Conservation (phyloP, 352 stramenopile genomes). For the Pseudoperonospora humuli region DNA sequence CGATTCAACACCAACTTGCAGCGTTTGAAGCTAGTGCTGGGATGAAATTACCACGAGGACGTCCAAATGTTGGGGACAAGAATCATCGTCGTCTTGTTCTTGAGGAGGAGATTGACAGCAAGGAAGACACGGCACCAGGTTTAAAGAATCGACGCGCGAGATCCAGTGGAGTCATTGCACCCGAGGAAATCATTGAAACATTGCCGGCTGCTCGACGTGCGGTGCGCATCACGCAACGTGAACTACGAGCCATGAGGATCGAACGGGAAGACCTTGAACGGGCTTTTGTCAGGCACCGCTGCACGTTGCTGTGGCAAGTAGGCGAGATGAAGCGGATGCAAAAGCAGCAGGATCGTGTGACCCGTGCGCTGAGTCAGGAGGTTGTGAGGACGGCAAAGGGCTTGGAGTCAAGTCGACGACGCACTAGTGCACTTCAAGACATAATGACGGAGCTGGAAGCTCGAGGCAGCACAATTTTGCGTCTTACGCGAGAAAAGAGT, state of each 20-base stretch:
- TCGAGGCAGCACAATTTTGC: conserved; percentile 40
- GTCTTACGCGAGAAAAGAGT: conserved; percentile 58
- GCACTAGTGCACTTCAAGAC: conserved; percentile 65
- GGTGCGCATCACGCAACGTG: conserved; percentile 67
- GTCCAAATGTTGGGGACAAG: conserved; percentile 13
- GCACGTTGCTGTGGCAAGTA: conserved; percentile 54
- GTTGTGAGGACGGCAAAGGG: conserved; percentile 44
- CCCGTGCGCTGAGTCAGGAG: conserved; percentile 31
- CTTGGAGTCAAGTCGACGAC: conserved; percentile 58
- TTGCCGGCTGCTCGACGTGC: conserved; percentile 55
- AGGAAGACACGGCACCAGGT: conserved; percentile 21
- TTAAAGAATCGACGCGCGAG: conserved; percentile 35
- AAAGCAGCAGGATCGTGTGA: conserved; percentile 60
- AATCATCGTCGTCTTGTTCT: conserved; percentile 20
- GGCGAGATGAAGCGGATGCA: conserved; percentile 62
- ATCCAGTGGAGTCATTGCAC: conserved; percentile 41
- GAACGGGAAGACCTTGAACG: conserved; percentile 75
- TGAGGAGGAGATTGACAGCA: conserved; percentile 20
- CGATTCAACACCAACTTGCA: conserved; percentile 39
- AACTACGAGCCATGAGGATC: conserved; percentile 55
- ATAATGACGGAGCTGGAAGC: conserved; percentile 76
- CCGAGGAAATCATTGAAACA: conserved; percentile 68
- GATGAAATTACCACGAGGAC: conserved; percentile 11
- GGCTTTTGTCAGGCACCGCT: conserved; percentile 58
- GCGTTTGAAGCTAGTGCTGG: conserved; percentile 35